Evolutionary conservation across 768 basidiomycete genomes (phyloP).

Genomic region (Auricularia cornea): DNA sequence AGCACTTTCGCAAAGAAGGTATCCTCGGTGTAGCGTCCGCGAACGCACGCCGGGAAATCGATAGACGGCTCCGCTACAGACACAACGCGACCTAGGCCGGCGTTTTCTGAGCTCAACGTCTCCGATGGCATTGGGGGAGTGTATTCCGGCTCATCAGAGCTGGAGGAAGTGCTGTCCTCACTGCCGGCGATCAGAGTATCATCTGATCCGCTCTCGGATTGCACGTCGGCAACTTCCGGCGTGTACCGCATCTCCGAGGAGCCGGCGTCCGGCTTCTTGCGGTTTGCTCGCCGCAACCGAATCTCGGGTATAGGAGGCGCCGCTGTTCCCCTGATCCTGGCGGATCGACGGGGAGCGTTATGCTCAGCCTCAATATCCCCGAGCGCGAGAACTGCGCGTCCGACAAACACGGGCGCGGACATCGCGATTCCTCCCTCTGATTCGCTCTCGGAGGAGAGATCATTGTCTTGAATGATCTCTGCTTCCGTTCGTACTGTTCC

Average conservation of each 20-base stretch:
- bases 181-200: no score
- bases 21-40: background rate
- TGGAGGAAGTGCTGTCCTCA: no score
- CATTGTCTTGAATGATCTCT: background rate
- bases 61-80: background rate
- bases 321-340: background rate
- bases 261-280: no score
- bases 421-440: background rate
- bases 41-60: background rate
- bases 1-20: conserved; percentile 2
- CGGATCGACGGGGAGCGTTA: background rate
- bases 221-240: no score
- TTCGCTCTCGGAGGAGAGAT: background rate
- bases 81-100: background rate
- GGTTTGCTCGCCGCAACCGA: no score
- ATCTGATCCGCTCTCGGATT: no score
- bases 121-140: no score
- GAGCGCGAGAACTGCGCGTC: background rate
- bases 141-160: no score
- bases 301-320: no score
- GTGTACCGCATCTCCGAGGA: no score
- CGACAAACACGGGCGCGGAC: background rate
- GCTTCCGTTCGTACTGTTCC: conserved; percentile 1
- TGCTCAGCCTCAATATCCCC: no score
- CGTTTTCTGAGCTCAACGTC: no score